Evolutionary conservation across 345 rosid species (phyloP), one percentile per base, ranked within the genome.

Genomic region (Aegle marmelos): DNA sequence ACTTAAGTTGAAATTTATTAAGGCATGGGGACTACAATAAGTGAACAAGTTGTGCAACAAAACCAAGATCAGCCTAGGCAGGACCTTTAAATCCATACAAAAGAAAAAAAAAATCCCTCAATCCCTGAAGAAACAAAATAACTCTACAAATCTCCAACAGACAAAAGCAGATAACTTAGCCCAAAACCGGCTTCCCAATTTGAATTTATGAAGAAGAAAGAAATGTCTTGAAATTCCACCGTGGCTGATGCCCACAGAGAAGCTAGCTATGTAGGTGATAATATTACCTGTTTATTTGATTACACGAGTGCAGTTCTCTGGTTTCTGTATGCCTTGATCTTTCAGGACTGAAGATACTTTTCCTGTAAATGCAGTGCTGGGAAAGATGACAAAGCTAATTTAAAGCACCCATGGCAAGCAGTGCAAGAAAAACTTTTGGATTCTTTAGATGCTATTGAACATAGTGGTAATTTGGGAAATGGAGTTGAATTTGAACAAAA

Each of bases 391-490:
- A 83, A 80, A 62, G 79, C 70, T 76, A 79, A 87, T 75, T 67
- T 83, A 65, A 82, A 65, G 69, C 82, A 74, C 77, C 81, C 83
- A 4, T 95, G 98, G 97, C 89, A 90, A 77, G 86, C 80, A 25
- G 88, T 92, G 67, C 89, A 86, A 84, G 80, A 72, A 79, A 92
- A 95, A 81, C 90, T 95, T 78, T 84, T 83, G 84, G 93, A 88
- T 88, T 85, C 95, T 76, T 78, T 93, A 60, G 93, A 88, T 37
- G 85, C 88, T 59, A 59, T 81, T 78, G 90, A 90, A 68, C 81
- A 50, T 24, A 83, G 85, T 62, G 79, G 75, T 76, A 73, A 79
- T 79, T 69, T 84, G 72, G 87, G 81, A 84, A 88, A 76, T 74
- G 68, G 85, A 76, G 78, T 84, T 79, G 84, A 88, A 79, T 50